Evolutionary conservation across 805 yeast genomes (phyloP).

Genomic region (Candida argentea): DNA sequence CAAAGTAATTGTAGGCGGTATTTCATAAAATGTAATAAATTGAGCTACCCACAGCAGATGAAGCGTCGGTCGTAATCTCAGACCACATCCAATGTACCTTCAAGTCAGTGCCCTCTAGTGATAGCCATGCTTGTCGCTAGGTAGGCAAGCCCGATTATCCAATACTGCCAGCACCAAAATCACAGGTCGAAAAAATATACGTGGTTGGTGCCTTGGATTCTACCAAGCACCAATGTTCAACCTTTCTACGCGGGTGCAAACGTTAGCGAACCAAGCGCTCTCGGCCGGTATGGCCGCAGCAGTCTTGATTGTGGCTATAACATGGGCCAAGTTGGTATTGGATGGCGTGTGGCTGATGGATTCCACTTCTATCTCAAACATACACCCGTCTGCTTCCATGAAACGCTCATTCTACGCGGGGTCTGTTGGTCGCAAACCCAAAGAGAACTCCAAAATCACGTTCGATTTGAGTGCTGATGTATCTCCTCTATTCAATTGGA

Average conservation of each 20-base stretch:
- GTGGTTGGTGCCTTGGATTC: too few species aligned
- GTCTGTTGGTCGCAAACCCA: slow-evolving; percentile 52
- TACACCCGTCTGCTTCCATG: slow-evolving; percentile 28
- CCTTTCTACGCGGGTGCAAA: slow-evolving; percentile 31
- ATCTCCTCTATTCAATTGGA: slow-evolving; percentile 83
- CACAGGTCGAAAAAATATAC: too few species aligned
- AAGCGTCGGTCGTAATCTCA: too few species aligned
- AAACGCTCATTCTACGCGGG: slow-evolving; percentile 60
- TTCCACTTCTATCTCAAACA: slow-evolving; percentile 25
- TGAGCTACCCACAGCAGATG: too few species aligned
- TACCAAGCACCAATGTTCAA: slow-evolving; percentile 20
- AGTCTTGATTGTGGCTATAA: slow-evolving; percentile 36
- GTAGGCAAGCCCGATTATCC: too few species aligned
- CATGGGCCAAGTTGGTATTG: slow-evolving; percentile 38
- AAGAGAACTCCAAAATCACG: slow-evolving; percentile 61
- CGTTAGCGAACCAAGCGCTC: slow-evolving; percentile 42
- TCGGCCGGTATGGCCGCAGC: slow-evolving; percentile 40
- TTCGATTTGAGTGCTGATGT: slow-evolving; percentile 74
- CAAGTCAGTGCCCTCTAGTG: neutral
- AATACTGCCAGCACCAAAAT: too few species aligned
- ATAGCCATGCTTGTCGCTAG: too few species aligned
- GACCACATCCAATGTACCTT: neutral
- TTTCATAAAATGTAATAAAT: too few species aligned
- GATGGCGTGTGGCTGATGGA: slow-evolving; percentile 35
- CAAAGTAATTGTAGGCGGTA: too few species aligned